Evolutionary conservation across 2,329 filamentous ascomycete species (phyloP), one percentile per base, ranked within the genome.

Genomic region (Cyphellophora europaea): DNA sequence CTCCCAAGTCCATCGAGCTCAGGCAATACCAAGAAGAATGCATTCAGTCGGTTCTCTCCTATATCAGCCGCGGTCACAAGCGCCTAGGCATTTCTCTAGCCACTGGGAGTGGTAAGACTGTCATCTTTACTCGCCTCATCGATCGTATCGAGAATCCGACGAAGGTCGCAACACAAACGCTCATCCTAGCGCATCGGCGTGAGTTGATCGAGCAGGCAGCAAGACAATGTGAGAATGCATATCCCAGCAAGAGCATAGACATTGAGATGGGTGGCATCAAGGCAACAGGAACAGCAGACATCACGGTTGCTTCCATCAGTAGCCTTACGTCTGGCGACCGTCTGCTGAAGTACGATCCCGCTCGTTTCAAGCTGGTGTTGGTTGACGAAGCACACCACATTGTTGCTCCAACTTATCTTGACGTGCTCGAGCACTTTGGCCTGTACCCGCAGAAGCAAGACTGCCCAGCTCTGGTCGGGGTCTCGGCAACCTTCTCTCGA

Each of bases 351-450:
- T 96, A 89, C 50, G 75, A 93, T 46, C 82, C 87, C 0, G 58
- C 57, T 0, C 66, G 65, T 5, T 96, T 89, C 67, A 98, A 98
- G 59, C 74, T 98, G 0, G 65, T 98, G 0, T 70, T 98, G 3
- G 89, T 98, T 3, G 91, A 98, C 46, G 91, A 98, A 60, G 91
- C 89, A 4, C 91, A 98, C 56, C 91, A 98, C 58, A 93, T 96
- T 35, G 88, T 95, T 29, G 83, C 91, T 1, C 70, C 75, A 2
- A 77, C 78, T 5, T 96, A 96, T 52, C 67, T 93, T 42, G 70
- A 72, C 27, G 71, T 78, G 0, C 65, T 98, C 31, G 65, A 71
- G n/a, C 77, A 96, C 56, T 93, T 98, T 55, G 75, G 79, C 0
- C 69, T 93, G 44, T 64, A 67, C 10, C 59, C 74, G 36, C 49